Evolutionary conservation across 805 yeast species (phyloP).

Genomic region (Ogataea parapolymorpha): DNA sequence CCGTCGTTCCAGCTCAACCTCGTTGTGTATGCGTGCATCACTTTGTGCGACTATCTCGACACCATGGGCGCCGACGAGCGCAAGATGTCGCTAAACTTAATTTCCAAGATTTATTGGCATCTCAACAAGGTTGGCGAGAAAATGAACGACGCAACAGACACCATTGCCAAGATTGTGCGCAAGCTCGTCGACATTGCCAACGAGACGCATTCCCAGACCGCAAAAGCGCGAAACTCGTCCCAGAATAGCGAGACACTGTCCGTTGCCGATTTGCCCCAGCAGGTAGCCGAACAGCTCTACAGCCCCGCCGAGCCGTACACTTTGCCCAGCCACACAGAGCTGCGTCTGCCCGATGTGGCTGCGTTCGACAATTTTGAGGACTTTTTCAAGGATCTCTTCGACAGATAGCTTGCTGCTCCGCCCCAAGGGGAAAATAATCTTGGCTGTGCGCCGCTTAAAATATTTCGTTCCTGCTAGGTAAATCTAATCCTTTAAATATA

Average conservation of each 20-base stretch:
- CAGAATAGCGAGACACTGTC: conserved; percentile 1
- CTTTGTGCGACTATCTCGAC: conserved; percentile 46
- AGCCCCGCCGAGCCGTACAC: conserved; percentile 6
- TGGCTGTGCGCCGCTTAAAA: neutral
- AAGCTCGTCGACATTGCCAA: conserved; percentile 46
- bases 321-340: conserved; percentile 7
- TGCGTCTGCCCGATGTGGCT: conserved; percentile 42
- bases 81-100: conserved; percentile 41
- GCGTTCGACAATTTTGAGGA: conserved; percentile 53
- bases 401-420: conserved; percentile 1
- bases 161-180: conserved; percentile 53
- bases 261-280: neutral
- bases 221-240: neutral
- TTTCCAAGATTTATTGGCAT: conserved; percentile 57
- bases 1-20: conserved; percentile 52
- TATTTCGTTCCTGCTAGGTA: neutral
- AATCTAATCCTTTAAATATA: neutral
- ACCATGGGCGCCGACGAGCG: conserved; percentile 39
- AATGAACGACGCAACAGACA: conserved; percentile 56
- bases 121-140: conserved; percentile 54
- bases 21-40: conserved; percentile 52
- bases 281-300: neutral
- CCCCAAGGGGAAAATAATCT: neutral
- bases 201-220: conserved; percentile 19
- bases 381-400: conserved; percentile 46